A percentile compares a stretch with the other conserved stretches of the same genome.
Conservation (phyloP, 2,329 filamentous ascomycete genomes). For the Calonectria hawksworthii region DNA sequence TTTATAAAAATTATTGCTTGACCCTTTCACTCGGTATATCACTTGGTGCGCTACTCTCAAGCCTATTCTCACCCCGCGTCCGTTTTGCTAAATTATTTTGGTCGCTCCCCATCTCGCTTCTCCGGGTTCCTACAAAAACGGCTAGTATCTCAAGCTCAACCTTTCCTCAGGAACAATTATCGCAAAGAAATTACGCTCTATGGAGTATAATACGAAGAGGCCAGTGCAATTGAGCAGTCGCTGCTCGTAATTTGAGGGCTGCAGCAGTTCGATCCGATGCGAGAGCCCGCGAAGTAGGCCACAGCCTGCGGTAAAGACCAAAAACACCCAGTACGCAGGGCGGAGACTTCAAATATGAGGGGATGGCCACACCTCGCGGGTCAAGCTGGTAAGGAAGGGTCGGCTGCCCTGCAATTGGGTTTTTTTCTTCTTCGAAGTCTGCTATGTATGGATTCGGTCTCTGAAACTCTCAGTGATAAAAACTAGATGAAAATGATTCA, state of each 20-base stretch:
- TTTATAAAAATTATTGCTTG: neutral
- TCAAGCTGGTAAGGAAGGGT: neutral
- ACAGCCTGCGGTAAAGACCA: no score
- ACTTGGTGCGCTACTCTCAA: neutral
- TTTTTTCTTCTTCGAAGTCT: neutral
- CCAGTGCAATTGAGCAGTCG: neutral
- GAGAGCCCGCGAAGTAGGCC: neutral
- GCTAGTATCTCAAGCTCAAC: neutral
- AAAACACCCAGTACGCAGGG: neutral
- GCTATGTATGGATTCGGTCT: neutral
- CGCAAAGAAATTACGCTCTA: neutral
- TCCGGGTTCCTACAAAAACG: neutral
- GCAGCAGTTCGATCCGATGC: neutral
- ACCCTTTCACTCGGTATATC: neutral
- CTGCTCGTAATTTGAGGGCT: neutral
- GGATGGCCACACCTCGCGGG: no score
- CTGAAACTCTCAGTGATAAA: neutral
- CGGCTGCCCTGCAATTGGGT: neutral
- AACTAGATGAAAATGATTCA: neutral
- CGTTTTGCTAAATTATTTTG: neutral
- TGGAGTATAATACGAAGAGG: neutral
- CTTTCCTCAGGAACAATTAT: neutral
- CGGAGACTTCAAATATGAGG: neutral
- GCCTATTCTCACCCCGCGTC: neutral
- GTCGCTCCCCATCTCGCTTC: slow-evolving; percentile 4